These are phyloP conservation scores for Solanum ahanhuiri DNA, from an alignment of 257 asterid species.

Conservation along the genomic window DNA sequence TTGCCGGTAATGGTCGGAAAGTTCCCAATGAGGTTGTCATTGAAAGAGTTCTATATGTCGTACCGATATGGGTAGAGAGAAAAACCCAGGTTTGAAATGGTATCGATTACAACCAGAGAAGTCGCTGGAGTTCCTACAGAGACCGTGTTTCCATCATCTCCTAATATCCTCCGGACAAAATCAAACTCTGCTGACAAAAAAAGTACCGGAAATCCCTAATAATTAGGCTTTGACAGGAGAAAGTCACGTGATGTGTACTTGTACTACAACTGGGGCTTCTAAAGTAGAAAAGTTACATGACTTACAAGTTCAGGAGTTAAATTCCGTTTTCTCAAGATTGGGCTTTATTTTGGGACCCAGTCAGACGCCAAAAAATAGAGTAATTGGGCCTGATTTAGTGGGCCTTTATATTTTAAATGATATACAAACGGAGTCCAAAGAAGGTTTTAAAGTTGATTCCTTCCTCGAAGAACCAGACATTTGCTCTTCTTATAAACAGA, in stretches of 20 bases:
- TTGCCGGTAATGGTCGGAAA: neutral
- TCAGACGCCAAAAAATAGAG: neutral
- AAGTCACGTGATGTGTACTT: neutral
- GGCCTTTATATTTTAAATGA: neutral
- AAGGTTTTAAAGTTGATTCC: neutral
- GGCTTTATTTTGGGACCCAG: neutral
- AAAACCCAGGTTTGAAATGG: neutral
- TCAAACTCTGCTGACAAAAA: neutral
- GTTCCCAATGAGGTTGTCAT: neutral
- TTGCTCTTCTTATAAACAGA: neutral
- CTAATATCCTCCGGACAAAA: neutral
- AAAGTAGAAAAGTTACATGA: neutral
- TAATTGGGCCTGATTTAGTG: neutral
- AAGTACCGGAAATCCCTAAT: neutral
- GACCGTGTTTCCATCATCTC: neutral
- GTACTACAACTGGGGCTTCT: neutral
- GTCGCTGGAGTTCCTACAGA: neutral
- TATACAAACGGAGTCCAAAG: neutral
- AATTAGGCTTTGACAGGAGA: neutral
- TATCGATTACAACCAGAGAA: neutral
- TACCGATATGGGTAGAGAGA: neutral
- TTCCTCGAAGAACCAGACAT: neutral
- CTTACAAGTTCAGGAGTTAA: neutral
- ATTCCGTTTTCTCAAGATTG: neutral
- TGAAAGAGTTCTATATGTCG: neutral